A percentile compares a stretch with the other conserved stretches of the same genome.
These are phyloP conservation scores for Cladosporium colombiae DNA, from an alignment of 2,329 filamentous ascomycete species.

Conservation along the genomic window DNA sequence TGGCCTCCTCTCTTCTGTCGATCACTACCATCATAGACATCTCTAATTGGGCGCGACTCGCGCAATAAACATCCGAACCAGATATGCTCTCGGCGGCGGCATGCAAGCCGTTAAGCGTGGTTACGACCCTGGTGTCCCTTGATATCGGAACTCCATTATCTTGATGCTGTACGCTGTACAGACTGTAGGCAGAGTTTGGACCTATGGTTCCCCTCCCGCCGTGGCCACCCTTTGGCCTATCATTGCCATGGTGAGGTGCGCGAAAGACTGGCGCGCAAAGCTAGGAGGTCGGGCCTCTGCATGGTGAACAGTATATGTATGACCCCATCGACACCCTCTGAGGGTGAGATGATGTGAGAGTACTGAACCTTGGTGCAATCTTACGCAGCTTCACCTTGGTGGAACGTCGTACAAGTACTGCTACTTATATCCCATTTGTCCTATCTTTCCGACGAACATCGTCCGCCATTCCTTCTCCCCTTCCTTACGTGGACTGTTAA, in stretches of 20 bases:
- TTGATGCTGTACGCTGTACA: background rate
- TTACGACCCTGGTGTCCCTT: background rate
- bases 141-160: background rate
- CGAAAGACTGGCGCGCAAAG: background rate
- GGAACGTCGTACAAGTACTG: background rate
- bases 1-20: background rate
- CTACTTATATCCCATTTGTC: background rate
- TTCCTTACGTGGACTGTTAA: background rate
- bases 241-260: constrained; percentile 3
- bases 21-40: background rate
- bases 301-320: constrained; percentile 10
- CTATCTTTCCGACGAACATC: background rate
- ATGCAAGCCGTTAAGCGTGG: background rate
- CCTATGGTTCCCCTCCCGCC: constrained; percentile 4
- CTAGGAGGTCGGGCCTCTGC: background rate
- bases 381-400: background rate
- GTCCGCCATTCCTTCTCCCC: background rate
- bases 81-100: background rate
- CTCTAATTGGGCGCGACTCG: background rate
- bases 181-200: constrained; percentile 4
- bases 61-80: background rate
- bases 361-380: background rate
- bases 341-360: constrained; percentile 9
- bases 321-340: background rate
- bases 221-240: background rate